Evolutionary conservation across 23 red algal species (phyloP).

Genomic region (Gracilaria gracilis): DNA sequence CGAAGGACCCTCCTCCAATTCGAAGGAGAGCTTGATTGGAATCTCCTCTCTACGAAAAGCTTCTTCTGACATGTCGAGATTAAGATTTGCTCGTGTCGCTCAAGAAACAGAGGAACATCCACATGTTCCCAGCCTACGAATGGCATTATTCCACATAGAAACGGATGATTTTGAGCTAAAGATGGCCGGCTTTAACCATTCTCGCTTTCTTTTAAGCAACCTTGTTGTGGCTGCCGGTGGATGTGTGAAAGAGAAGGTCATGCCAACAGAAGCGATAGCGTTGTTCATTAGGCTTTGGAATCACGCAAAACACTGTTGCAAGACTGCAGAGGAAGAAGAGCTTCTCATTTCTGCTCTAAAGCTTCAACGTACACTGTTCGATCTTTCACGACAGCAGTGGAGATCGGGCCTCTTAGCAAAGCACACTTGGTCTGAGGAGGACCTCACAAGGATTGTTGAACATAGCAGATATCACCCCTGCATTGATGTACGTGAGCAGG

Average conservation of each 20-base stretch:
- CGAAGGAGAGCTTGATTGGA: not conserved
- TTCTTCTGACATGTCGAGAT: not conserved
- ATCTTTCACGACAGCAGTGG: not conserved
- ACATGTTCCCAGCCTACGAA: not conserved
- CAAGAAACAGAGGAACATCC: not conserved
- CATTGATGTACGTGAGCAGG: constrained; percentile 44
- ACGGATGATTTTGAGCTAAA: not conserved
- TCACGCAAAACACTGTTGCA: not conserved
- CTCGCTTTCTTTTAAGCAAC: not conserved
- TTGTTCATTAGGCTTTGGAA: not conserved
- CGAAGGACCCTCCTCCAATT: not conserved
- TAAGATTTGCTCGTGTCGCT: not conserved
- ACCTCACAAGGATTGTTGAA: constrained; percentile 20
- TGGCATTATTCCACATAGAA: not conserved
- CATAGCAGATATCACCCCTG: constrained; percentile 32
- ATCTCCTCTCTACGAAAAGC: not conserved
- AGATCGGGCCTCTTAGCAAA: not conserved
- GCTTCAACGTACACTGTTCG: constrained; percentile 5
- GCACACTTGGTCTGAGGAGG: not conserved
- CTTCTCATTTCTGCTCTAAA: constrained; percentile 11
- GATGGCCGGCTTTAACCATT: not conserved
- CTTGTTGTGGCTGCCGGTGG: not conserved
- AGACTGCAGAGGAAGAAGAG: constrained; percentile 3
- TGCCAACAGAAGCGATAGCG: not conserved
- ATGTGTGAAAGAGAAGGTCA: not conserved